Percentiles rank a stretch among this genome's conserved stretches.
These are phyloP conservation scores for Camellia sinensis DNA, from an alignment of 148 eudicot species.

Conservation along the genomic window DNA sequence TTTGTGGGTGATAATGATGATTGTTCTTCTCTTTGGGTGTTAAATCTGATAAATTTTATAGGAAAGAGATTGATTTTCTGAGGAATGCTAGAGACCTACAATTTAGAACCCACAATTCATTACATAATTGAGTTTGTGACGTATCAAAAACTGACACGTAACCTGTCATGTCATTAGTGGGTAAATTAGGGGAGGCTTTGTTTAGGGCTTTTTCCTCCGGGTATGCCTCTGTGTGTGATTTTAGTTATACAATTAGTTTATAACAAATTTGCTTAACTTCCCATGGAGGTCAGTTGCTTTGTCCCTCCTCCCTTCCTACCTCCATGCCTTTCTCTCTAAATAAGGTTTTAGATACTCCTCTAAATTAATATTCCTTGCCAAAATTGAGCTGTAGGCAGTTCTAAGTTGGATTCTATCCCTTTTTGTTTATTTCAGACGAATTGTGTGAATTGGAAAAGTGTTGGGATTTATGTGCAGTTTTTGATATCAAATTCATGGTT, in stretches of 20 bases:
- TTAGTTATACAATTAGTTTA: not conserved
- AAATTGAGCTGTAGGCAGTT: not conserved
- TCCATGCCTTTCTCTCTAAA: not conserved
- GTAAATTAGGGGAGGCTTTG: not conserved
- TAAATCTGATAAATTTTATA: not conserved
- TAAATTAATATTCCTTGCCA: not conserved
- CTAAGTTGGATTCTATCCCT: not conserved
- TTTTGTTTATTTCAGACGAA: not conserved
- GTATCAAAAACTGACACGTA: no score
- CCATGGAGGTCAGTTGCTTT: not conserved
- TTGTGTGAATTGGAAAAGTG: not conserved
- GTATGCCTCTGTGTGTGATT: not conserved
- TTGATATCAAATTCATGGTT: not conserved
- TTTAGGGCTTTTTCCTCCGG: not conserved
- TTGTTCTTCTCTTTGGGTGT: not conserved
- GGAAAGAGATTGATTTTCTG: no score
- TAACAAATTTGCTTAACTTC: not conserved
- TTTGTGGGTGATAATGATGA: not conserved
- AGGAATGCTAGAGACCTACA: no score
- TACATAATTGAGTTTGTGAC: no score
- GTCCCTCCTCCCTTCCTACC: not conserved
- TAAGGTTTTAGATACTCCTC: not conserved
- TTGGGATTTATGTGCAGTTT: not conserved
- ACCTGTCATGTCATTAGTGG: no score
- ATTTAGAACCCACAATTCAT: no score